Evolutionary conservation across 1,284 basidiomycete species (phyloP), one percentile per base, ranked within the genome.

Genomic region (Vanrija sp.): DNA sequence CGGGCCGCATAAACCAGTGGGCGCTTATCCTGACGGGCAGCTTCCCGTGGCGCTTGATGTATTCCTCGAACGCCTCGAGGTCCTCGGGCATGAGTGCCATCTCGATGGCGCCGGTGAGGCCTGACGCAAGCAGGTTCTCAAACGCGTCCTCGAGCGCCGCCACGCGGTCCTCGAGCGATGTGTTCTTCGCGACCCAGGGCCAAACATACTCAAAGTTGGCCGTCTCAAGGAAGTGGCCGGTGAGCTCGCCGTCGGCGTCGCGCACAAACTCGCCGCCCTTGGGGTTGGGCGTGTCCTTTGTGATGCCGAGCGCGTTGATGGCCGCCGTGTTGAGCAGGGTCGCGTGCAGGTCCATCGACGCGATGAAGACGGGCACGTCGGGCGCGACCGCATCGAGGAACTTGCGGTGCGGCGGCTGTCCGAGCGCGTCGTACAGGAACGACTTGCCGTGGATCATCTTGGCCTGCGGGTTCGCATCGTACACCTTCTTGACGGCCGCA

Each of bases 351-450:
- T 63, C 62, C 12, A 55, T 46, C 23, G 59, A 51, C 49, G 70
- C 68, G 55, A 72, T 65, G 43, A 66, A 58, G 16, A 70, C 61
- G n/a, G 70, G 67, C 1, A 67, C 43, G 43, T 67, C 67, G 10
- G 61, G 51, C 3, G 62, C 29, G 5, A 60, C 57, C 10, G 58
- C 62, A 57, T 70, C 70, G 28, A 72, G 61, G 43, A 52, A 53
- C n/a, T 42, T 40, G 12, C 56, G 51, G 54, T 66, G 58, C 7
- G 65, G 64, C 23, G 26, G 34, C 12, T 38, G 43, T 12, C 63
- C 64, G n/a, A 65, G 52, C 15, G 58, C 57, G 34, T 69, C 67
- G 40, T 60, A 64, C 42, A 61, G 56, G 51, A 65, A 66, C 29
- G 55, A 52, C n/a, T 54, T 47, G 25, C 65, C 67, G 19, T 66